A percentile compares a stretch with the other conserved stretches of the same genome.
Conservation (phyloP, 2,329 filamentous ascomycete genomes). For the Coniella lustricola region DNA sequence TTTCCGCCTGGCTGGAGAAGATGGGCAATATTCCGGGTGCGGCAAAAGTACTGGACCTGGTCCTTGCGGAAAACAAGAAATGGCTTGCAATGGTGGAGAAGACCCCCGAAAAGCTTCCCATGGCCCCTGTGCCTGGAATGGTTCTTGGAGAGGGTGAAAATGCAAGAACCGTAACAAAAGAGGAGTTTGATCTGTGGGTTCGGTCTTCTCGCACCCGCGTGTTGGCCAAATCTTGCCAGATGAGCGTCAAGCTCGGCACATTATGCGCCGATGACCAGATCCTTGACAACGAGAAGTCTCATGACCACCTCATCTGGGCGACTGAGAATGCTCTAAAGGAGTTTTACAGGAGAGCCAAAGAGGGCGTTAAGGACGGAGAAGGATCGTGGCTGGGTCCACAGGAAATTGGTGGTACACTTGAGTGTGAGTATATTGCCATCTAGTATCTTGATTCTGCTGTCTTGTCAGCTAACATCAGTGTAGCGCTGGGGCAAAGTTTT, state of each 20-base stretch:
- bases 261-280: slow-evolving; percentile 74
- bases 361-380: slow-evolving; percentile 64
- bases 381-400: slow-evolving; percentile 63
- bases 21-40: slow-evolving; percentile 63
- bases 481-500: slow-evolving; percentile 70
- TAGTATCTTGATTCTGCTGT: not conserved
- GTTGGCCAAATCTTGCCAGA: slow-evolving; percentile 65
- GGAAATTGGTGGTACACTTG: slow-evolving; percentile 67
- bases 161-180: slow-evolving; percentile 9
- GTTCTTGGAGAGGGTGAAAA: slow-evolving; percentile 26
- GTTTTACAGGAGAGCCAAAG: slow-evolving; percentile 56
- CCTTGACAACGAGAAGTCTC: slow-evolving; percentile 64
- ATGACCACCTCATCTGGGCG: slow-evolving; percentile 70
- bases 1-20: slow-evolving; percentile 68
- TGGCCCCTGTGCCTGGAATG: slow-evolving; percentile 7
- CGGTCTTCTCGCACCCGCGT: slow-evolving; percentile 48
- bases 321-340: slow-evolving; percentile 76
- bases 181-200: slow-evolving; percentile 36
- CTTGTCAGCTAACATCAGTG: slow-evolving; percentile 23
- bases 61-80: slow-evolving; percentile 60
- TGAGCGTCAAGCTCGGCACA: slow-evolving; percentile 77
- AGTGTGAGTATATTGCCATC: slow-evolving; percentile 39
- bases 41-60: slow-evolving; percentile 70
- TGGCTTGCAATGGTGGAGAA: slow-evolving; percentile 53
- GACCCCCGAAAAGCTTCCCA: slow-evolving; percentile 26